Evolutionary conservation across 1,284 basidiomycete species (phyloP), one percentile per base, ranked within the genome.

Genomic region (Ustilago vetiveriae): DNA sequence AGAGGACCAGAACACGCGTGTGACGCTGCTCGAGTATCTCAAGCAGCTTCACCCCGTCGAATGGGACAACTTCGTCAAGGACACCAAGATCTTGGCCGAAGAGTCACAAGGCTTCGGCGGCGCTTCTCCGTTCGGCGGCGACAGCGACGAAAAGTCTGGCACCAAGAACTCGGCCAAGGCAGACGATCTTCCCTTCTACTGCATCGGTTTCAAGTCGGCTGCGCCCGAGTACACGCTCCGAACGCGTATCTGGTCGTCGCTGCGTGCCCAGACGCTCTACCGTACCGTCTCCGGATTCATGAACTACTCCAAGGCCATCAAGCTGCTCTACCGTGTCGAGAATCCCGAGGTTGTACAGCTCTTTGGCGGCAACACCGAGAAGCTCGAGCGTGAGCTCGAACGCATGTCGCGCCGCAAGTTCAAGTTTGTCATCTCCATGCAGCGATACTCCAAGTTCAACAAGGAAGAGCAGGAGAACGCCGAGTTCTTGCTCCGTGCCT

Each of bases 241-340:
- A 71, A 98, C 96, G 14, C 91, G 95, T 84, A 98, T 98, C 79
- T 98, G 95, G 95, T 94, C 95, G 10, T 98, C 94, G 24, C 87
- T 98, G 14, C 92, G 95, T 62, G 95, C 95, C 19, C 96, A 98
- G 85, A 98, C 96, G 3, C 88, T 98, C 29, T 98, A 98, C 84
- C 90, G 96, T 74, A 98, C 95, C 19, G 94, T 98, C 16, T 97
- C 96, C 41, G 96, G 95, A 48, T 98, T 98, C 90, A 98, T 98
- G 96, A 98, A 98, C 86, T 98, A 98, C 84, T 89, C 92, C 78
- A 98, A 98, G 86, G 95, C 96, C 17, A 98, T 98, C 88, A 98
- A 98, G 84, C 86, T 98, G n/a, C 88, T 98, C 26, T 97, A 98
- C 84, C 93, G 95, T 72, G 95, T 98, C 53, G 96, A 98, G 85